Conservation (phyloP, 441 rosid genomes). For the Pelargonium australe region DNA sequence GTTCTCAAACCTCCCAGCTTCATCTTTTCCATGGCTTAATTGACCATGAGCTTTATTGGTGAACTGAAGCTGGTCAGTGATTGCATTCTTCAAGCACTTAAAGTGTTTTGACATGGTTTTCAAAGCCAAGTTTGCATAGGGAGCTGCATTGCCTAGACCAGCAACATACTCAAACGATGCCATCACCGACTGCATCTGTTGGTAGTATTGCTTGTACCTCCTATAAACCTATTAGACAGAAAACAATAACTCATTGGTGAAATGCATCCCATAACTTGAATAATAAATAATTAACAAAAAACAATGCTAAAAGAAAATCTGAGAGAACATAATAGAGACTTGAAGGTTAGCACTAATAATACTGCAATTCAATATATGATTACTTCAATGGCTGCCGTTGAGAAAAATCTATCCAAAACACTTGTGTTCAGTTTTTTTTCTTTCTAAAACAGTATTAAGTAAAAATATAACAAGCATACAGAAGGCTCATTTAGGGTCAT, state of each 20-base stretch:
- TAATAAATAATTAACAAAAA: too few species aligned
- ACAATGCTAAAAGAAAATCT: too few species aligned
- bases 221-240: slow-evolving; percentile 44
- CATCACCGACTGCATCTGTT: slow-evolving; percentile 67
- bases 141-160: slow-evolving; percentile 77
- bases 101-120: slow-evolving; percentile 75
- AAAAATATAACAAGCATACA: too few species aligned
- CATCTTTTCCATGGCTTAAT: slow-evolving; percentile 34
- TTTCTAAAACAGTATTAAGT: too few species aligned
- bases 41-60: slow-evolving; percentile 29
- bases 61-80: slow-evolving; percentile 64
- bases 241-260: neutral
- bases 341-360: too few species aligned
- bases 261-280: too few species aligned
- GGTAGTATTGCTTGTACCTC: slow-evolving; percentile 73
- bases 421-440: too few species aligned
- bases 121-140: slow-evolving; percentile 56
- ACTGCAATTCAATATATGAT: too few species aligned
- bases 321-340: too few species aligned
- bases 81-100: slow-evolving; percentile 60
- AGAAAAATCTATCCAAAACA: too few species aligned
- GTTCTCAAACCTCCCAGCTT: slow-evolving; percentile 32
- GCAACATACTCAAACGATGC: slow-evolving; percentile 74
- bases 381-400: too few species aligned
- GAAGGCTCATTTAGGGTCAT: too few species aligned